phyloP scores from a whole-genome alignment of 2,329 filamentous ascomycete species.

The Akanthomyces lecanii region DNA sequence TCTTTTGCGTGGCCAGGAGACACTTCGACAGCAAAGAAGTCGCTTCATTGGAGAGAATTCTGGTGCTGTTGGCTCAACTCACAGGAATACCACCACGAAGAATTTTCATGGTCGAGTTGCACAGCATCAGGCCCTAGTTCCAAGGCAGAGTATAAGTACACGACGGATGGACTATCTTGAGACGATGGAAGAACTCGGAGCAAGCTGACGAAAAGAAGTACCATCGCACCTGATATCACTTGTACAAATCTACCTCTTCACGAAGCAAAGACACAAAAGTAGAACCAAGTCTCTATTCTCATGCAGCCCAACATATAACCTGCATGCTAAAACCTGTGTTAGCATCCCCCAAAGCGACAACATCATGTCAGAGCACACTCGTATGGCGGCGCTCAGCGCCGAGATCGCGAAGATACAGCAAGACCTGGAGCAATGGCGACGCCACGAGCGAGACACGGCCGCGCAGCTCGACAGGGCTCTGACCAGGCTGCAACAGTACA shows the following conservation, averaged over 20 bases:
- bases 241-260: not conserved
- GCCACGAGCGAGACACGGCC: not conserved
- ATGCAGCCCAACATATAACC: not conserved
- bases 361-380: not conserved
- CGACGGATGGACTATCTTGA: not conserved
- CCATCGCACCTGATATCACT: not conserved
- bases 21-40: too few species aligned
- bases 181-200: not conserved
- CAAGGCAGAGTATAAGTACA: not conserved
- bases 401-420: slow-evolving; percentile 3
- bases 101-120: not conserved
- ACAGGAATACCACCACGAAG: not conserved
- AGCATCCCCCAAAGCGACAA: not conserved
- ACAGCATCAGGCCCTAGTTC: not conserved
- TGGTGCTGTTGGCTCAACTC: not conserved
- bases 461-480: not conserved
- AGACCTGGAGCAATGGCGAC: not conserved
- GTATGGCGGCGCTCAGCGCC: not conserved
- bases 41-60: too few species aligned
- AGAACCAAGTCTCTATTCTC: not conserved
- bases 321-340: not conserved
- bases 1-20: too few species aligned
- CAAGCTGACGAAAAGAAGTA: not conserved
- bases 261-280: not conserved
- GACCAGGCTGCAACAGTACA: not conserved